Evolutionary conservation across 768 basidiomycete genomes (phyloP).

Genomic region (Lactarius akahatsu): DNA sequence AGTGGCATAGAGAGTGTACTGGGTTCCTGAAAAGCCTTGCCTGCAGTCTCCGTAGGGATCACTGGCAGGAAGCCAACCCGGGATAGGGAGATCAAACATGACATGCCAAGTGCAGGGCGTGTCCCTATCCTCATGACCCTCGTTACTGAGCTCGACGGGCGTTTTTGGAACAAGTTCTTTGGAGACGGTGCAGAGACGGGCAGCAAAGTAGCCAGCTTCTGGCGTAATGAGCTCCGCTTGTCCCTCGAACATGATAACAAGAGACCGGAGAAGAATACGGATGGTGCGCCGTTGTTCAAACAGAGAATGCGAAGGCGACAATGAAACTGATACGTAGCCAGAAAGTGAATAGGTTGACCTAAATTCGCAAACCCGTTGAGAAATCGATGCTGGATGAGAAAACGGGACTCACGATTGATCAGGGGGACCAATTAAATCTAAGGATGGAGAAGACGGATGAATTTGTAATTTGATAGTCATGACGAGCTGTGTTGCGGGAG

Average conservation of each 20-base stretch:
- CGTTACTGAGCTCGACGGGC: constrained; percentile 61
- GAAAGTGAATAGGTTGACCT: constrained; percentile 88
- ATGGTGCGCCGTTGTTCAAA: constrained; percentile 54
- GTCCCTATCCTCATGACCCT: constrained; percentile 56
- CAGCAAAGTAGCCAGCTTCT: constrained; percentile 61
- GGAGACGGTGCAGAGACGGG: constrained; percentile 66
- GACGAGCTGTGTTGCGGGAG: constrained; percentile 3
- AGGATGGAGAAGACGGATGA: constrained; percentile 50
- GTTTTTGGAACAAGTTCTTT: constrained; percentile 58
- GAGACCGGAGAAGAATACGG: constrained; percentile 61
- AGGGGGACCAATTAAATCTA: constrained; percentile 72
- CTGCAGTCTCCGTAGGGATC: constrained; percentile 42
- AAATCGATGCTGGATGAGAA: constrained; percentile 9
- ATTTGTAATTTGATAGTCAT: constrained; percentile 73
- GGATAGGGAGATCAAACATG: constrained; percentile 78
- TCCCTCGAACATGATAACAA: constrained; percentile 80
- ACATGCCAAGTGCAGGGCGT: constrained; percentile 70
- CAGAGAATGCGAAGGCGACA: constrained; percentile 56
- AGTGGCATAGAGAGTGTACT: constrained; percentile 65
- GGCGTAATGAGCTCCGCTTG: constrained; percentile 73
- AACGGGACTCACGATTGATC: constrained; percentile 55
- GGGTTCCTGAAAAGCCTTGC: constrained; percentile 51
- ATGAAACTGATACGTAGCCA: constrained; percentile 68
- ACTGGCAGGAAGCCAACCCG: constrained; percentile 83
- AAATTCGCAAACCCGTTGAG: constrained; percentile 1